A percentile compares a stretch with the other conserved stretches of the same genome.
phyloP scores from a whole-genome alignment of 345 rosid species.

The Erysimum cheiranthoides region DNA sequence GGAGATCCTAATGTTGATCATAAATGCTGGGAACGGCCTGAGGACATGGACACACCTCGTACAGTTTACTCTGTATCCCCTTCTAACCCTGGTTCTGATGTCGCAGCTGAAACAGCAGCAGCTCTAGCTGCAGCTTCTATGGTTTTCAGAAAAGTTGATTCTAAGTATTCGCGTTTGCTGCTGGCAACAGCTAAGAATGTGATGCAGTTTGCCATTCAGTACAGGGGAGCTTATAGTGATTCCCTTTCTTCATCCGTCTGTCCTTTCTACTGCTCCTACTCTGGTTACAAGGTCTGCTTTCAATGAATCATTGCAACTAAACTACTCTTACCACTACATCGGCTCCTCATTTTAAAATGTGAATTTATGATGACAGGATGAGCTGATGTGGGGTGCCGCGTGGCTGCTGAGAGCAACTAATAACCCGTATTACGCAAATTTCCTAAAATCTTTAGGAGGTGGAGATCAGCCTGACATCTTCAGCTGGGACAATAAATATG shows the following conservation, averaged over 20 bases:
- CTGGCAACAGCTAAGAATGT: constrained; percentile 67
- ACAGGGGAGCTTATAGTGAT: constrained; percentile 81
- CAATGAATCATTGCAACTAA: constrained; percentile 18
- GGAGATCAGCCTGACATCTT: constrained; percentile 81
- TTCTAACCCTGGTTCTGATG: constrained; percentile 85
- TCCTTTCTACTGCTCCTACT: constrained; percentile 91
- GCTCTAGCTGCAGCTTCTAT: constrained; percentile 91
- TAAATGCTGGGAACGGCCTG: constrained; percentile 95
- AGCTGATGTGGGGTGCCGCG: constrained; percentile 85
- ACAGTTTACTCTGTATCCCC: constrained; percentile 75
- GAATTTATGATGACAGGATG: constrained; percentile 60
- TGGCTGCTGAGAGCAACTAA: constrained; percentile 87
- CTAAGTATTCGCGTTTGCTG: constrained; percentile 57
- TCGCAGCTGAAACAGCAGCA: constrained; percentile 87
- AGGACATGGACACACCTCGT: constrained; percentile 90
- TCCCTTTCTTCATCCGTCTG: constrained; percentile 78
- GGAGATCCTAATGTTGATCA: constrained; percentile 93
- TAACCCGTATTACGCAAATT: constrained; percentile 61
- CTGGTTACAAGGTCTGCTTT: constrained; percentile 75
- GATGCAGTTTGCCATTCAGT: constrained; percentile 77
- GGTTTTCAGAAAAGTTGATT: constrained; percentile 74
- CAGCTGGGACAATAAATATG: constrained; percentile 95
- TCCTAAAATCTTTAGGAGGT: constrained; percentile 69
- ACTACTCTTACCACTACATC: background rate
- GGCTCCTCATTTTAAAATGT: background rate